Conservation (phyloP, 1,139 yeast species). For the Geotrichum siamense region DNA sequence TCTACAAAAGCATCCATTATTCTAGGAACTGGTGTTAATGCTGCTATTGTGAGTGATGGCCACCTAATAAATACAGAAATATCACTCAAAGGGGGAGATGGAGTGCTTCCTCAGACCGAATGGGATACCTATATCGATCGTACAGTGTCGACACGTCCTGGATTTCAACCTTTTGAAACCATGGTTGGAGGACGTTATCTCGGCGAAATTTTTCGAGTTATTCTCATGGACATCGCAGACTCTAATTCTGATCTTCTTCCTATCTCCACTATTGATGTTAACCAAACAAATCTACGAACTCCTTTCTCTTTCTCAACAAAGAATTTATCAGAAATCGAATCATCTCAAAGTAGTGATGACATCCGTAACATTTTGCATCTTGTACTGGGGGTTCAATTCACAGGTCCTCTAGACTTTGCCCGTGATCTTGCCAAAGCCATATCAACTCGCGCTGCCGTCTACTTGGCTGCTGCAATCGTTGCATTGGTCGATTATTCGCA, state of each 20-base stretch:
- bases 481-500: conserved; percentile 23
- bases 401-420: conserved; percentile 10
- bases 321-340: neutral
- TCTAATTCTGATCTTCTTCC: conserved; percentile 3
- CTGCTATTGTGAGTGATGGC: conserved; percentile 25
- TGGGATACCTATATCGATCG: conserved; percentile 44
- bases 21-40: conserved; percentile 90
- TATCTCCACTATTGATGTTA: conserved; percentile 15
- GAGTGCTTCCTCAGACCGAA: conserved; percentile 58
- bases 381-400: neutral
- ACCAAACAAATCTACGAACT: neutral
- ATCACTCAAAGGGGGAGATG: conserved; percentile 30
- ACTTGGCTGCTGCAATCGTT: conserved; percentile 76
- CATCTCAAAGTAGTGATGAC: neutral
- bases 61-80: conserved; percentile 33
- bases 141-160: conserved; percentile 55
- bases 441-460: conserved; percentile 69
- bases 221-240: conserved; percentile 45
- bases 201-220: conserved; percentile 73
- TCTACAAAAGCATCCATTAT: conserved; percentile 74
- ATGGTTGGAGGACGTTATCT: conserved; percentile 82
- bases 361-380: neutral
- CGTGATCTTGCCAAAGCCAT: conserved; percentile 59
- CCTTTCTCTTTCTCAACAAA: conserved; percentile 1
- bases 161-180: conserved; percentile 80